A percentile compares a stretch with the other conserved stretches of the same genome.
Conservation (phyloP, 208 protist species). For the Blechomonas ayalai region DNA sequence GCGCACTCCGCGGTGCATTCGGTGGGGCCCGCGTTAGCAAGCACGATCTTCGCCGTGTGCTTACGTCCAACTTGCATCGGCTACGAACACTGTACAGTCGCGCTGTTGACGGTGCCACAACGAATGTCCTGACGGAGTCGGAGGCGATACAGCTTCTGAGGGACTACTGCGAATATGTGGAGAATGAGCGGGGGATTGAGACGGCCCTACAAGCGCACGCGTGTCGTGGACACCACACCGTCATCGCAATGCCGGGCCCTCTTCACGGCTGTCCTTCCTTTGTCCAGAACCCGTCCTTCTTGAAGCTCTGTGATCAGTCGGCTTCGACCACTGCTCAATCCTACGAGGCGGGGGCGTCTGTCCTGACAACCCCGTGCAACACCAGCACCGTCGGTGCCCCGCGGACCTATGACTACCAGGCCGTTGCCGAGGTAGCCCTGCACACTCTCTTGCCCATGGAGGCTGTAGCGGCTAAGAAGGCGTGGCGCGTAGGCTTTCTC, state of each 20-base stretch:
- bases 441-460: conserved; percentile 67
- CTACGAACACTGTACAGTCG: conserved; percentile 66
- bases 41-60: conserved; percentile 61
- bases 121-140: conserved; percentile 23
- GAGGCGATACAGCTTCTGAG: conserved; percentile 41
- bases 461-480: conserved; percentile 32
- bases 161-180: conserved; percentile 80
- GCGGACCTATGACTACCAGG: conserved; percentile 45
- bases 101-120: conserved; percentile 29
- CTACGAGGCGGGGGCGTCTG: too few species aligned
- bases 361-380: too few species aligned
- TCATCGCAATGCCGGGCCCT: too few species aligned
- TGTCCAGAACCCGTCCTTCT: too few species aligned
- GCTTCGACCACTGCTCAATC: too few species aligned
- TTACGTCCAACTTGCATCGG: conserved; percentile 62
- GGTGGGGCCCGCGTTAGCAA: conserved; percentile 37
- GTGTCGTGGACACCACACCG: too few species aligned
- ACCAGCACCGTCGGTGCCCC: too few species aligned
- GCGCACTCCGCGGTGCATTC: conserved; percentile 44
- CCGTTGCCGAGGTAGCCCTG: conserved; percentile 49
- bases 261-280: too few species aligned
- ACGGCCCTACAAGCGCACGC: too few species aligned
- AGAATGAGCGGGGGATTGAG: conserved; percentile 24
- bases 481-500: conserved; percentile 59
- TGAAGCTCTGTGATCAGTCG: too few species aligned